Evolutionary conservation across 2,329 filamentous ascomycete genomes (phyloP).

Genomic region (Pseudonectria buxi): DNA sequence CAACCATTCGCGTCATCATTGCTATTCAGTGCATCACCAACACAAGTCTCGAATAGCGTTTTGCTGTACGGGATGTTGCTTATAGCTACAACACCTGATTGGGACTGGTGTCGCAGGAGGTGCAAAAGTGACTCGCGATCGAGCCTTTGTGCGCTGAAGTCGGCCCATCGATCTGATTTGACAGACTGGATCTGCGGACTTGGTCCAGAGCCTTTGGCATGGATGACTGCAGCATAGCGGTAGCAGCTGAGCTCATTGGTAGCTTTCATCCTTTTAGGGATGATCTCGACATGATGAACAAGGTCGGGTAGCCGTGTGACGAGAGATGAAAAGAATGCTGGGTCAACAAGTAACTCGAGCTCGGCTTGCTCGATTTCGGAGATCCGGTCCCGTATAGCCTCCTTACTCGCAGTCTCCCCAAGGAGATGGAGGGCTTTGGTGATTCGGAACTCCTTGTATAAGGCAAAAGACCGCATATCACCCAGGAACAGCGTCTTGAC

Average conservation of each 20-base stretch:
- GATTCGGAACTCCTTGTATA: constrained; percentile 11
- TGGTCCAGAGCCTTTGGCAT: constrained; percentile 5
- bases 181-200: neutral
- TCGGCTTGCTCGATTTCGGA: constrained; percentile 9
- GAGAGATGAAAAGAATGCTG: constrained; percentile 18
- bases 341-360: constrained; percentile 18
- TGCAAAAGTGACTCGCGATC: neutral
- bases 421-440: constrained; percentile 3
- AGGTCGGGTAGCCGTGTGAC: constrained; percentile 6
- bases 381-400: constrained; percentile 4
- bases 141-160: constrained; percentile 1
- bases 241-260: constrained; percentile 21
- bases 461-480: constrained; percentile 15
- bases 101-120: neutral
- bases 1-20: neutral
- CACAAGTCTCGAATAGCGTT: constrained; percentile 19
- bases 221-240: constrained; percentile 18
- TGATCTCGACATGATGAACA: constrained; percentile 16
- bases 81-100: constrained; percentile 1
- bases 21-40: constrained; percentile 3
- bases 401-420: constrained; percentile 2
- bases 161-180: constrained; percentile 3
- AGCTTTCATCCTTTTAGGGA: constrained; percentile 20
- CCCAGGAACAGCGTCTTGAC: constrained; percentile 13
- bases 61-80: constrained; percentile 16